Percentiles rank a stretch among this genome's conserved stretches.
Evolutionary conservation across 2,329 filamentous ascomycete species (phyloP).

Genomic region (Metarhizium rileyi): DNA sequence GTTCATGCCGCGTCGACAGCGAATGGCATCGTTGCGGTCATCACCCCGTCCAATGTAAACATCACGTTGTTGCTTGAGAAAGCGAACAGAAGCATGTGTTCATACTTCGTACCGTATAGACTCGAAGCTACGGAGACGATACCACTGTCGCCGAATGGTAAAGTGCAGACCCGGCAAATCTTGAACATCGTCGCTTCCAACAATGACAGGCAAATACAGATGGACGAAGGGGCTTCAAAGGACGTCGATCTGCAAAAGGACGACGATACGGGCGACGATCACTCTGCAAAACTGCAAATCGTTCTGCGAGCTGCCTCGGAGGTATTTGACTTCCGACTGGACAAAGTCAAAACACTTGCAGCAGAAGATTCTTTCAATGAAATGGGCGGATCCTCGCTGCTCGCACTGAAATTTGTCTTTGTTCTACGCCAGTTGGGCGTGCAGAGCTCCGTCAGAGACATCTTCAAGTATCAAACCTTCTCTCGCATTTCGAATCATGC

Average conservation of each 20-base stretch:
- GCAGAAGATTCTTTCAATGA: conserved; percentile 1
- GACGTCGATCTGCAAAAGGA: no score
- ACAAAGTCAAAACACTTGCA: neutral
- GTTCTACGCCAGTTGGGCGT: conserved; percentile 2
- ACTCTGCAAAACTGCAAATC: neutral
- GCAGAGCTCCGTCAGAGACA: neutral
- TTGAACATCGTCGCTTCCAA: neutral
- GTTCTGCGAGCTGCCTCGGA: neutral
- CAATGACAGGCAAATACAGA: no score
- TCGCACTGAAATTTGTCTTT: conserved; percentile 4
- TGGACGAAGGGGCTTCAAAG: no score
- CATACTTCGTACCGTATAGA: conserved; percentile 4
- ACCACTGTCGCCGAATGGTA: conserved; percentile 5
- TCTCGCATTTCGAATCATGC: neutral
- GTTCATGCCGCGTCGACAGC: conserved; percentile 3
- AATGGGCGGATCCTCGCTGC: conserved; percentile 5
- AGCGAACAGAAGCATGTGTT: conserved; percentile 2
- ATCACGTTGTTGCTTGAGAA: neutral
- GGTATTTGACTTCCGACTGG: neutral
- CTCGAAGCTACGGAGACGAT: conserved; percentile 1
- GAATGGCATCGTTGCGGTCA: conserved; percentile 5
- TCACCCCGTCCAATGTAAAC: conserved; percentile 4
- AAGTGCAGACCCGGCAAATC: conserved; percentile 2
- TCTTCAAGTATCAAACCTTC: conserved; percentile 4
- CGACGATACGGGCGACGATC: no score